Percentiles rank a stretch among this genome's conserved stretches.
These are phyloP conservation scores for Neocatenulostroma microsporum DNA, from an alignment of 2,329 filamentous ascomycete genomes.

Conservation along the genomic window DNA sequence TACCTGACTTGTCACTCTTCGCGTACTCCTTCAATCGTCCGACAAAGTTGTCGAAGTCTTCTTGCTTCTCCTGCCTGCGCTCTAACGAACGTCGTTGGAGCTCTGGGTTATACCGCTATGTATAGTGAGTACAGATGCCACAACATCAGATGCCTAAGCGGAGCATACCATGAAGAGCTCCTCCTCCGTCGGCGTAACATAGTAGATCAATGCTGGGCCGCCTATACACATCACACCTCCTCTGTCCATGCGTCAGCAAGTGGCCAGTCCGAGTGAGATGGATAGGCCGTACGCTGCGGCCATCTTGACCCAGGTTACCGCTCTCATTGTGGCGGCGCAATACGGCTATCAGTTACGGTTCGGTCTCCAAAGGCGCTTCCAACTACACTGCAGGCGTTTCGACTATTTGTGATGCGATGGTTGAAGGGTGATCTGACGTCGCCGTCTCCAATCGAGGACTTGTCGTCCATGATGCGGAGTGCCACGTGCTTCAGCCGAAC, in stretches of 20 bases:
- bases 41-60: constrained; percentile 88
- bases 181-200: constrained; percentile 75
- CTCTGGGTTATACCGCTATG: constrained; percentile 79
- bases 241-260: constrained; percentile 39
- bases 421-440: no score
- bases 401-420: no score
- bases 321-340: constrained; percentile 37
- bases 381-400: no score
- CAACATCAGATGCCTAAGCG: not conserved
- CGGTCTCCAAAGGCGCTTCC: no score
- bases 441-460: no score
- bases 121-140: constrained; percentile 7
- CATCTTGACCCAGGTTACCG: constrained; percentile 59
- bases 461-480: not conserved
- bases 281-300: constrained; percentile 52
- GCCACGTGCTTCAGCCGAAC: no score
- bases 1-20: constrained; percentile 87
- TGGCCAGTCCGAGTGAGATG: constrained; percentile 2
- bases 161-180: constrained; percentile 64
- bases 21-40: constrained; percentile 75
- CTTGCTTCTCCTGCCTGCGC: constrained; percentile 62
- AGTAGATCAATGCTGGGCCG: constrained; percentile 76
- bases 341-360: no score
- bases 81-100: constrained; percentile 84
- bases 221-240: constrained; percentile 66